Conservation (phyloP, 352 stramenopile genomes). For the Globisporangium rhizosaccharum region DNA sequence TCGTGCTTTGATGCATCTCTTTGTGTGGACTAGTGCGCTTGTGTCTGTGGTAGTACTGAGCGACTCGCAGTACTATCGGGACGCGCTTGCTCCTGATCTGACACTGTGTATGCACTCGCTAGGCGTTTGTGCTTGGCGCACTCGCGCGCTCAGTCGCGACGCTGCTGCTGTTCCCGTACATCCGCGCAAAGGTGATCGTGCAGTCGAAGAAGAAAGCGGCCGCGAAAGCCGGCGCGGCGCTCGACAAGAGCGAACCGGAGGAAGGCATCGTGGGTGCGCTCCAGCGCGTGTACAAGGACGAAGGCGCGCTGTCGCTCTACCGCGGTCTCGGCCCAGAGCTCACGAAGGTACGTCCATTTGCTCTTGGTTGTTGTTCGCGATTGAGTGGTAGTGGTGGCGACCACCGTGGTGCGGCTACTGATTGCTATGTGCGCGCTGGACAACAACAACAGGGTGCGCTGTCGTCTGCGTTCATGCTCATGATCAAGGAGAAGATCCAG, state of each 20-base stretch:
- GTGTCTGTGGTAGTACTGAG: not conserved
- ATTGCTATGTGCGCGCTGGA: not conserved
- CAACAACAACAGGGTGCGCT: slow-evolving; percentile 80
- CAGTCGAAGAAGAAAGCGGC: slow-evolving; percentile 81
- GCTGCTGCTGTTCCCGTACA: slow-evolving; percentile 96
- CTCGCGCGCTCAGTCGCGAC: slow-evolving; percentile 92
- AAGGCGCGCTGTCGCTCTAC: slow-evolving; percentile 89
- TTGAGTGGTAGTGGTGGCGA: not conserved
- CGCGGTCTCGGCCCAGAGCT: slow-evolving; percentile 93
- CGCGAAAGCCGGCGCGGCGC: slow-evolving; percentile 8
- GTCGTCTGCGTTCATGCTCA: slow-evolving; percentile 95
- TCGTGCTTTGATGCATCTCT: not conserved
- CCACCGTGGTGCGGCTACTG: not conserved
- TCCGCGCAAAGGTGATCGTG: slow-evolving; percentile 94
- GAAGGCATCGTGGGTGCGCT: slow-evolving; percentile 76
- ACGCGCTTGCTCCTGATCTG: no score
- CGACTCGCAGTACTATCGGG: no score
- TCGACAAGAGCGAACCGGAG: slow-evolving; percentile 23
- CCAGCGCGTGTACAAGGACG: slow-evolving; percentile 71
- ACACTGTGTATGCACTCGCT: slow-evolving; percentile 6
- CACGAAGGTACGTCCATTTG: slow-evolving; percentile 48
- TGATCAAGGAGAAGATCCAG: slow-evolving; percentile 97
- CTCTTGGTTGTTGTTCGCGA: not conserved
- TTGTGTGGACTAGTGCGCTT: slow-evolving; percentile 15
- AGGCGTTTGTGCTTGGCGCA: slow-evolving; percentile 94